Evolutionary conservation across 2,329 filamentous ascomycete genomes (phyloP).

Genomic region (Sclerotinia glacialis): DNA sequence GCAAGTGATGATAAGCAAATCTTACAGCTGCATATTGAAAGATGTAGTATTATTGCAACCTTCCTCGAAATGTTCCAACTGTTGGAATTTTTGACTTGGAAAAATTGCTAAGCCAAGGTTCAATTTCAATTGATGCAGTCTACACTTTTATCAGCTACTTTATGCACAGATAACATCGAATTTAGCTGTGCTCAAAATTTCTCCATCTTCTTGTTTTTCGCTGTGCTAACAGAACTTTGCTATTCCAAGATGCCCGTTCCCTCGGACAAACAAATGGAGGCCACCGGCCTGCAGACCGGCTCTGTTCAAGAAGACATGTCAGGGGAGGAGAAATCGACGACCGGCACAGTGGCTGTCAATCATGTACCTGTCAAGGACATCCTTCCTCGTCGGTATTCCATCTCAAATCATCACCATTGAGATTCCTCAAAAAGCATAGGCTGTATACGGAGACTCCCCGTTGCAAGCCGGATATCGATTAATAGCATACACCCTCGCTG

Average conservation of each 20-base stretch:
- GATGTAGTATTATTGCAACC: no score
- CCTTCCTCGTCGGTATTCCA: slow-evolving; percentile 26
- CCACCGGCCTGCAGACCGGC: background rate
- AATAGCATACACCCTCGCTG: background rate
- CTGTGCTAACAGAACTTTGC: background rate
- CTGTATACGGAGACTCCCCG: slow-evolving; percentile 23
- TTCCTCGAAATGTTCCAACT: no score
- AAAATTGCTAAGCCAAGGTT: no score
- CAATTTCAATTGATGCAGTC: no score
- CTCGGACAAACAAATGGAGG: background rate
- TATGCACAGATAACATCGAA: no score
- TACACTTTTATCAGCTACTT: no score
- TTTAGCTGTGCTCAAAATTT: background rate
- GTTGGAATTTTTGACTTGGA: no score
- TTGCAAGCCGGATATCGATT: slow-evolving; percentile 7
- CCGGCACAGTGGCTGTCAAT: background rate
- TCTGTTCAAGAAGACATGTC: background rate
- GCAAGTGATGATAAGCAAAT: no score
- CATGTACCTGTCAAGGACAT: background rate
- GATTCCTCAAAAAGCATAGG: slow-evolving; percentile 24
- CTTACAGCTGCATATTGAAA: no score
- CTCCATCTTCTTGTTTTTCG: background rate
- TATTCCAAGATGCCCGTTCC: background rate
- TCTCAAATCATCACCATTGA: slow-evolving; percentile 25
- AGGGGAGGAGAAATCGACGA: background rate